Percentiles rank a stretch among this genome's conserved stretches.
These are phyloP conservation scores for Saturnispora gosingensis DNA, from an alignment of 805 yeast species.

Conservation along the genomic window DNA sequence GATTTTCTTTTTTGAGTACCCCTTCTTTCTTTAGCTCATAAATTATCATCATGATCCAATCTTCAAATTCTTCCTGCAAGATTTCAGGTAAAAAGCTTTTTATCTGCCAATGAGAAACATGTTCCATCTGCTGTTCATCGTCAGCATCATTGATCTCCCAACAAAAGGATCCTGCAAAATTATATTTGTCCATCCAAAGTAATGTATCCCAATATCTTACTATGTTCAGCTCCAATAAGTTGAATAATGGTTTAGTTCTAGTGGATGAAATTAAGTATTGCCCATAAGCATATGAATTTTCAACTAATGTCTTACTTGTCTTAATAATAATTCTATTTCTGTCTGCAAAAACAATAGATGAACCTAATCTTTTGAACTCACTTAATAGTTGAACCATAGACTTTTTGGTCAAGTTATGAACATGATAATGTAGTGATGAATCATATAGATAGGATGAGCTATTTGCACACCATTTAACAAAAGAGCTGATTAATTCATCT, in stretches of 20 bases:
- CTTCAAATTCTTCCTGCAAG: conserved; percentile 74
- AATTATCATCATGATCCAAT: conserved; percentile 72
- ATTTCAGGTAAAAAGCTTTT: conserved; percentile 63
- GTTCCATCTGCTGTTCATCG: conserved; percentile 35
- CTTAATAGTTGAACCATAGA: conserved; percentile 71
- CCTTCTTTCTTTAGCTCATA: conserved; percentile 58
- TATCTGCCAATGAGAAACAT: conserved; percentile 70
- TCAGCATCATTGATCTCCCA: conserved; percentile 25
- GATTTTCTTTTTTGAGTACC: conserved; percentile 20
- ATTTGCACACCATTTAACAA: conserved; percentile 80
- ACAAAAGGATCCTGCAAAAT: conserved; percentile 68
- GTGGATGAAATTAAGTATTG: conserved; percentile 72
- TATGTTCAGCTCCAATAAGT: conserved; percentile 67
- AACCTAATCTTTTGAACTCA: conserved; percentile 73
- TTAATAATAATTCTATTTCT: conserved; percentile 62
- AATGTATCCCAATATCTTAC: conserved; percentile 84
- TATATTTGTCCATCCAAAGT: conserved; percentile 90
- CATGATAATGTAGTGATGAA: conserved; percentile 72
- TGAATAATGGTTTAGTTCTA: conserved; percentile 72
- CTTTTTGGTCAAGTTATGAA: conserved; percentile 77
- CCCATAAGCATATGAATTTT: conserved; percentile 84
- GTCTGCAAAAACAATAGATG: conserved; percentile 70
- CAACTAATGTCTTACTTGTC: conserved; percentile 71
- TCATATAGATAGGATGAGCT: conserved; percentile 68
- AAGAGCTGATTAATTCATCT: conserved; percentile 71